These are phyloP conservation scores for Coprinellus micaceus DNA, from an alignment of 768 basidiomycete species.

Conservation along the genomic window DNA sequence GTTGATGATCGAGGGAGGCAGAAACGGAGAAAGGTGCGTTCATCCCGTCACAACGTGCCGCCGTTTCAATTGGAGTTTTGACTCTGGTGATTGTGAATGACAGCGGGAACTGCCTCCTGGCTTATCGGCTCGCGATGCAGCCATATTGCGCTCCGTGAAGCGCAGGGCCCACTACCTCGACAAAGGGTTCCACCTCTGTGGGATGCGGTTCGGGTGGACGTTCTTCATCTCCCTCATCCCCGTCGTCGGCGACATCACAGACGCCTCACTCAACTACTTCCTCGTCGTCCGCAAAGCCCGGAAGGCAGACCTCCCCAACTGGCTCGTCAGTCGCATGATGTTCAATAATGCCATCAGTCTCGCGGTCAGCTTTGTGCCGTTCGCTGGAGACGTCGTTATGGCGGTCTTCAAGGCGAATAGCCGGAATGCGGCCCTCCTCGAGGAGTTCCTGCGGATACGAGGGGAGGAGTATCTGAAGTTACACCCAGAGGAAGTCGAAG, in stretches of 20 bases:
- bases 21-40: slow-evolving; percentile 53
- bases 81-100: not conserved
- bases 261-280: slow-evolving; percentile 63
- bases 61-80: not conserved
- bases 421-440: slow-evolving; percentile 81
- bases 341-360: slow-evolving; percentile 71
- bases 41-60: not conserved
- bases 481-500: slow-evolving; percentile 30
- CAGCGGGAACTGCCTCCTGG: slow-evolving; percentile 74
- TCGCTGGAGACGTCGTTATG: slow-evolving; percentile 72
- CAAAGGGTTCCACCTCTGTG: slow-evolving; percentile 77
- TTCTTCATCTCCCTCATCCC: slow-evolving; percentile 78
- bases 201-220: slow-evolving; percentile 84
- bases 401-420: slow-evolving; percentile 86
- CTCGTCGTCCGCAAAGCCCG: slow-evolving; percentile 76
- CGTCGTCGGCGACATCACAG: slow-evolving; percentile 61
- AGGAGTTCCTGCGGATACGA: slow-evolving; percentile 77
- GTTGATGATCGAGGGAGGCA: slow-evolving; percentile 52
- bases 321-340: slow-evolving; percentile 73
- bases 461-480: slow-evolving; percentile 68
- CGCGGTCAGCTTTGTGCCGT: slow-evolving; percentile 60
- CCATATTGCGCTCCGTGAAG: slow-evolving; percentile 71
- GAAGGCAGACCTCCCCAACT: slow-evolving; percentile 62
- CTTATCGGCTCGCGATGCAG: slow-evolving; percentile 69
- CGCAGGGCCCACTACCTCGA: slow-evolving; percentile 82